Conservation (phyloP, 2,329 filamentous ascomycete species). For the Talaromyces sp. region DNA sequence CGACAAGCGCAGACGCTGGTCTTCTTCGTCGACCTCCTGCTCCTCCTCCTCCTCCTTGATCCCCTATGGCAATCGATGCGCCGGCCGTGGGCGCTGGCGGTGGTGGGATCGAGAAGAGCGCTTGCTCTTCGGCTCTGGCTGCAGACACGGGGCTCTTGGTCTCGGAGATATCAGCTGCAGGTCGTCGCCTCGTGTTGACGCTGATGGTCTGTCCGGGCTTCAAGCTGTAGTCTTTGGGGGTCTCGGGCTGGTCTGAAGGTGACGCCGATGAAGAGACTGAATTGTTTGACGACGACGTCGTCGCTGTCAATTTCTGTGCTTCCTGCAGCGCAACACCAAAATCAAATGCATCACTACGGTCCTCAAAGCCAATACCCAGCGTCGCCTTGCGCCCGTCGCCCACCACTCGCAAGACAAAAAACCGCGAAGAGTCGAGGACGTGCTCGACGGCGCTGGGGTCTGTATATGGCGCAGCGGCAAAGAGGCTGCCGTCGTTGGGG, state of each 20-base stretch:
- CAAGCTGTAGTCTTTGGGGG: conserved; percentile 65
- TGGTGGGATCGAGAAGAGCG: conserved; percentile 68
- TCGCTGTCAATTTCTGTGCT: conserved; percentile 53
- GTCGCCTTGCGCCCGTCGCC: conserved; percentile 73
- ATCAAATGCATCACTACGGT: conserved; percentile 79
- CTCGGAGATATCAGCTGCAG: conserved; percentile 1
- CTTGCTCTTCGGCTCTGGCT: conserved; percentile 36
- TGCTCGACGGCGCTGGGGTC: conserved; percentile 62
- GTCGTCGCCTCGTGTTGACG: conserved; percentile 59
- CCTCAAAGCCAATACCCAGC: conserved; percentile 81
- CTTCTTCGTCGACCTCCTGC: conserved; percentile 53
- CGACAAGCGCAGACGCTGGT: conserved; percentile 46
- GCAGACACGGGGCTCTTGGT: conserved; percentile 4
- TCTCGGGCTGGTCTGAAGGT: neutral
- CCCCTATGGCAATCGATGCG: conserved; percentile 41
- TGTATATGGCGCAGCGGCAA: conserved; percentile 77
- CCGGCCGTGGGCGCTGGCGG: conserved; percentile 46
- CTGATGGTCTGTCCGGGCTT: conserved; percentile 89
- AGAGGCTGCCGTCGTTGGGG: conserved; percentile 63
- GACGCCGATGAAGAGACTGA: neutral
- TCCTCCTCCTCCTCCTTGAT: conserved; percentile 38
- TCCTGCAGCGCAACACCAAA: conserved; percentile 77
- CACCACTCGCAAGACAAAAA: conserved; percentile 77
- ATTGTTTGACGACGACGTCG: conserved; percentile 11
- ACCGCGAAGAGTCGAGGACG: conserved; percentile 71